Percentiles rank a stretch among this genome's conserved stretches.
phyloP scores from a whole-genome alignment of 2,329 filamentous ascomycete genomes.

The Chrysosporium keratinophilum region DNA sequence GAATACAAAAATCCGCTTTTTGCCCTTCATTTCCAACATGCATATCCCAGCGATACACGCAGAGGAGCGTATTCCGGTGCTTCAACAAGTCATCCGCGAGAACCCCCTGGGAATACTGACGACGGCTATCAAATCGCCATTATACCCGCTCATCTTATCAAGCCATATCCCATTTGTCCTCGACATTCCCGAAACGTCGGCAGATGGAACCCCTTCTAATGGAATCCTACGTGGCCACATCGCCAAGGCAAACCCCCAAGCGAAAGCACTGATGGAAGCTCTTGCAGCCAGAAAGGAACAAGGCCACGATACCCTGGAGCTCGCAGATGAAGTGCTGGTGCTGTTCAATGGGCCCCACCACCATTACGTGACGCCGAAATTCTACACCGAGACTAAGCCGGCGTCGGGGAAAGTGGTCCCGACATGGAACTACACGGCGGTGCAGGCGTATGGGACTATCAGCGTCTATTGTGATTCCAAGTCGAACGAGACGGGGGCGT shows the following conservation, averaged over 20 bases:
- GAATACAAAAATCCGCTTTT: no score
- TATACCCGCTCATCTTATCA: conserved; percentile 45
- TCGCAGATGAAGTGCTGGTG: conserved; percentile 48
- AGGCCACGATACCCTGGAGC: conserved; percentile 24
- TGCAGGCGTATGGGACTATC: conserved; percentile 52
- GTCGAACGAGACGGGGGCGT: conserved; percentile 37
- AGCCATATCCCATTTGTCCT: conserved; percentile 54
- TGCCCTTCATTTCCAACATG: conserved; percentile 37
- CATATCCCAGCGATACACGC: conserved; percentile 47
- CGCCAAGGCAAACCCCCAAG: conserved; percentile 53
- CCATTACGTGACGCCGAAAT: conserved; percentile 59
- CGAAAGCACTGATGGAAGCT: conserved; percentile 49
- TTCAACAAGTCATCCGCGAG: conserved; percentile 48
- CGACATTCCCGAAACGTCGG: conserved; percentile 29
- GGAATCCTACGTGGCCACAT: conserved; percentile 51
- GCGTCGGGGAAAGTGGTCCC: conserved; percentile 55
- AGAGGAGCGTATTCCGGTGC: conserved; percentile 40
- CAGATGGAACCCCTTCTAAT: conserved; percentile 34
- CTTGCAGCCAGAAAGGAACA: conserved; percentile 18
- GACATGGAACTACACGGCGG: conserved; percentile 61
- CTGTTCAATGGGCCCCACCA: conserved; percentile 51
- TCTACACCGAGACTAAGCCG: conserved; percentile 57
- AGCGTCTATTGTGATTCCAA: conserved; percentile 45
- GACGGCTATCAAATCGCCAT: conserved; percentile 47
- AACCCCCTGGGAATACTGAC: conserved; percentile 55